phyloP scores from a whole-genome alignment of 2,329 filamentous ascomycete genomes.

The Ciborinia camelliae region DNA sequence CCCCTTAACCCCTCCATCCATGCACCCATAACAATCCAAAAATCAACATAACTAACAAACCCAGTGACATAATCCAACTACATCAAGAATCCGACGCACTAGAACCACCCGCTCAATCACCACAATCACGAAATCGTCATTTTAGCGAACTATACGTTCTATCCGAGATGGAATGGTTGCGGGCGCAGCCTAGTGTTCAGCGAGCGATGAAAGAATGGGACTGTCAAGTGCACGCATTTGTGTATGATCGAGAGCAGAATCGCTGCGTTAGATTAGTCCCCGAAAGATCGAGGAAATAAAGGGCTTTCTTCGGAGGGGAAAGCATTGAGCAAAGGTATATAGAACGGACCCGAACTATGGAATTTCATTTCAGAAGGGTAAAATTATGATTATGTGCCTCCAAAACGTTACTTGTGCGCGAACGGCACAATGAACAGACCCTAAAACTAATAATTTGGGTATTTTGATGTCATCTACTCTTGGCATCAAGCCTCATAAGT shows the following conservation, averaged over 20 bases:
- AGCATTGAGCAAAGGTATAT: neutral
- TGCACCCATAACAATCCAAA: neutral
- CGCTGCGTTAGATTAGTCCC: slow-evolving; percentile 49
- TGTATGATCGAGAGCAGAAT: slow-evolving; percentile 59
- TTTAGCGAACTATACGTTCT: slow-evolving; percentile 62
- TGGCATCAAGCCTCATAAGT: neutral
- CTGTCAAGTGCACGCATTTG: slow-evolving; percentile 58
- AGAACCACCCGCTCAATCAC: slow-evolving; percentile 3
- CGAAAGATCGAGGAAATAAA: slow-evolving; percentile 35
- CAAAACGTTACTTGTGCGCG: neutral
- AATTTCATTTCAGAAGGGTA: neutral
- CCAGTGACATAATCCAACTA: slow-evolving; percentile 30
- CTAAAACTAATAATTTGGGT: neutral
- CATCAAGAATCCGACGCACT: slow-evolving; percentile 22
- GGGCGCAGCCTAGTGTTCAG: slow-evolving; percentile 55
- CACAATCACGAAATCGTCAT: slow-evolving; percentile 46
- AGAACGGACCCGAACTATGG: neutral
- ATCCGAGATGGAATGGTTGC: slow-evolving; percentile 53
- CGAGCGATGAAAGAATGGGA: slow-evolving; percentile 58
- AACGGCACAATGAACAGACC: neutral
- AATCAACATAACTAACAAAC: neutral
- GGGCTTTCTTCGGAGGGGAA: slow-evolving; percentile 13
- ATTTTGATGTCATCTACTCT: neutral
- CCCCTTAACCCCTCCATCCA: neutral
- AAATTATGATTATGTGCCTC: slow-evolving; percentile 14